phyloP scores from a whole-genome alignment of 2,329 filamentous ascomycete species.

The Fusarium clavum region DNA sequence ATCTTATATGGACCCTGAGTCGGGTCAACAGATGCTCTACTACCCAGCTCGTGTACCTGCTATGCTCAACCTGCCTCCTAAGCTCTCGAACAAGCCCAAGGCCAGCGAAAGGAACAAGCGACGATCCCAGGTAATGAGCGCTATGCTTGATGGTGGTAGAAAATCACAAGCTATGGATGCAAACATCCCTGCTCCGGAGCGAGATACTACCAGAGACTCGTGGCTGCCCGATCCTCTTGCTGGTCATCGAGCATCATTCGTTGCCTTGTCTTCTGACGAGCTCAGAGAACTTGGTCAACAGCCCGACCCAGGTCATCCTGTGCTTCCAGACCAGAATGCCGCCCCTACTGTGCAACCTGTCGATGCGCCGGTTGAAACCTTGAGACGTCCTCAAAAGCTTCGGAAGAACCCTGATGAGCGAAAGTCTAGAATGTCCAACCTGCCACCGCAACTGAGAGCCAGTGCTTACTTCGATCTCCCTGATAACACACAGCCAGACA shows the following conservation, averaged over 20 bases:
- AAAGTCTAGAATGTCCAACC: conserved; percentile 53
- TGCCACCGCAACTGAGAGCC: conserved; percentile 90
- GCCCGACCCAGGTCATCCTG: conserved; percentile 30
- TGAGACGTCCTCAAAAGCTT: conserved; percentile 52
- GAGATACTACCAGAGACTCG: conserved; percentile 44
- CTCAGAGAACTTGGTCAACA: conserved; percentile 36
- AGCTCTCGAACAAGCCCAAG: conserved; percentile 80
- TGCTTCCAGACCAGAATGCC: conserved; percentile 31
- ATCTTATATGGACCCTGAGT: conserved; percentile 71
- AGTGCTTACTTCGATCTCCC: conserved; percentile 88
- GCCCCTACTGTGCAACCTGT: conserved; percentile 25
- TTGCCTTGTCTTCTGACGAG: conserved; percentile 48
- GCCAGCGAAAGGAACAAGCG: conserved; percentile 73
- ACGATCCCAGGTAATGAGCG: conserved; percentile 77
- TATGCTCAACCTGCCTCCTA: conserved; percentile 91
- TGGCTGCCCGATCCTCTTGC: conserved; percentile 63
- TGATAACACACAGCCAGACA: conserved; percentile 58
- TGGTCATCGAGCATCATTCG: conserved; percentile 53
- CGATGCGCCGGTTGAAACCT: conserved; percentile 37
- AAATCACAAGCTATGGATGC: conserved; percentile 40
- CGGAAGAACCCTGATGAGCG: conserved; percentile 49
- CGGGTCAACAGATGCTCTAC: conserved; percentile 86
- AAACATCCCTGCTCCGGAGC: conserved; percentile 16
- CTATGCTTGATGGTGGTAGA: conserved; percentile 58
- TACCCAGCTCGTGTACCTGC: conserved; percentile 95